Evolutionary conservation across 1,284 basidiomycete genomes (phyloP).

Genomic region (Ceratobasidium papillatum): DNA sequence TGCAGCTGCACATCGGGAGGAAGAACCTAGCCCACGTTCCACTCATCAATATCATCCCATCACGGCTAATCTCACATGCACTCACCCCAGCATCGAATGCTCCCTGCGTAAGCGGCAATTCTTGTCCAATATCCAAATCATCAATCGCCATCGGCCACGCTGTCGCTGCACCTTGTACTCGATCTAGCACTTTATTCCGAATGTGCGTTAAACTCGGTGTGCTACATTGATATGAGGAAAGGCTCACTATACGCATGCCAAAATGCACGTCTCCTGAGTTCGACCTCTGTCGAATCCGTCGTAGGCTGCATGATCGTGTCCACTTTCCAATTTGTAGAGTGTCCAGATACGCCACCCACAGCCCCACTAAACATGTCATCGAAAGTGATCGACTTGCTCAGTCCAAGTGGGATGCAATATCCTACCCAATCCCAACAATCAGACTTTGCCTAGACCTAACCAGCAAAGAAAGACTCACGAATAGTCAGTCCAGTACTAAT

Average conservation of each 20-base stretch:
- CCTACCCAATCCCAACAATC: not conserved
- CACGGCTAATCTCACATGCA: not conserved
- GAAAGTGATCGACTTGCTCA: conserved; percentile 25
- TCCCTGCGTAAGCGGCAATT: conserved; percentile 10
- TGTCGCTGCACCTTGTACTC: conserved; percentile 13
- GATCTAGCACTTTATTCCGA: conserved; percentile 8
- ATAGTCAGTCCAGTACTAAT: conserved; percentile 27
- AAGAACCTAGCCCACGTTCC: conserved; percentile 19
- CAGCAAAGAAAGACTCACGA: not conserved
- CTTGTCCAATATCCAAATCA: conserved; percentile 29
- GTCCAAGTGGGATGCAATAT: conserved; percentile 24
- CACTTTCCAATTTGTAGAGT: conserved; percentile 26
- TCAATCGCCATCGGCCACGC: conserved; percentile 38
- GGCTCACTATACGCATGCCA: conserved; percentile 35
- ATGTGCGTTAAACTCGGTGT: not conserved
- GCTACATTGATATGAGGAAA: not conserved
- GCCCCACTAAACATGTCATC: conserved; percentile 35
- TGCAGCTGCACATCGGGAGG: conserved; percentile 32
- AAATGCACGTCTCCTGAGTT: conserved; percentile 20
- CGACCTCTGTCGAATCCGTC: conserved; percentile 21
- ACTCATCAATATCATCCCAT: not conserved
- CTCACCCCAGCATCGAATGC: conserved; percentile 26
- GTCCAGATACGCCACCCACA: conserved; percentile 19
- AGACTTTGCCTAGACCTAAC: not conserved
- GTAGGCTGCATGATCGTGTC: conserved; percentile 31